Conservation (phyloP, 2,329 filamentous ascomycete species). For the Paramyrothecium roridum region DNA sequence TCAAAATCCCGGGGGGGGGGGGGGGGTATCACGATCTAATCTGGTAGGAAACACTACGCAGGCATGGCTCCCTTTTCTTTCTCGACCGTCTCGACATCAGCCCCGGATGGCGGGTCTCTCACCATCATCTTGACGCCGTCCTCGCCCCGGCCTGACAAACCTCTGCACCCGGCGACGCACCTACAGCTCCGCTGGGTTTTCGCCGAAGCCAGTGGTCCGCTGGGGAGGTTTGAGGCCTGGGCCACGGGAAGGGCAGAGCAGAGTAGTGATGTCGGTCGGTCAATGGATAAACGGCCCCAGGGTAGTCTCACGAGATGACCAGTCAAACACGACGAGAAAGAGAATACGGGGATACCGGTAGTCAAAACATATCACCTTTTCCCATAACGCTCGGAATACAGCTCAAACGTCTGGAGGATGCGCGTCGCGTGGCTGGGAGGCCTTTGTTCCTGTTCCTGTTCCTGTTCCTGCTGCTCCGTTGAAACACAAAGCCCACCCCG, state of each 20-base stretch:
- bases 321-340: background rate
- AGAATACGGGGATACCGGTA: background rate
- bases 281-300: background rate
- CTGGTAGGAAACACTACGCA: too few relatives aligned
- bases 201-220: background rate
- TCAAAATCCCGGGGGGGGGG: too few relatives aligned
- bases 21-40: too few relatives aligned
- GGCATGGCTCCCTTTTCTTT: background rate
- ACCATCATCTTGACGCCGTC: slow-evolving; percentile 6
- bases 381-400: background rate
- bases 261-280: background rate
- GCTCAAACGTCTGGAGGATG: background rate
- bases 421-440: too few relatives aligned
- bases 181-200: slow-evolving; percentile 9
- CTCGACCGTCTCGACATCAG: background rate
- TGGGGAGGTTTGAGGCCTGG: background rate
- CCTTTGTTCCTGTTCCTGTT: too few relatives aligned
- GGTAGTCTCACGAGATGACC: background rate
- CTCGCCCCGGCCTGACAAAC: background rate
- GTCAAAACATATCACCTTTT: background rate
- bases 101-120: background rate
- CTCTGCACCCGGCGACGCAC: slow-evolving; percentile 5
- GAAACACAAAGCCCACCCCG: too few relatives aligned
- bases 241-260: background rate
- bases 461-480: too few relatives aligned